phyloP scores from a whole-genome alignment of 768 basidiomycete genomes.

The Cubamyces lactineus region DNA sequence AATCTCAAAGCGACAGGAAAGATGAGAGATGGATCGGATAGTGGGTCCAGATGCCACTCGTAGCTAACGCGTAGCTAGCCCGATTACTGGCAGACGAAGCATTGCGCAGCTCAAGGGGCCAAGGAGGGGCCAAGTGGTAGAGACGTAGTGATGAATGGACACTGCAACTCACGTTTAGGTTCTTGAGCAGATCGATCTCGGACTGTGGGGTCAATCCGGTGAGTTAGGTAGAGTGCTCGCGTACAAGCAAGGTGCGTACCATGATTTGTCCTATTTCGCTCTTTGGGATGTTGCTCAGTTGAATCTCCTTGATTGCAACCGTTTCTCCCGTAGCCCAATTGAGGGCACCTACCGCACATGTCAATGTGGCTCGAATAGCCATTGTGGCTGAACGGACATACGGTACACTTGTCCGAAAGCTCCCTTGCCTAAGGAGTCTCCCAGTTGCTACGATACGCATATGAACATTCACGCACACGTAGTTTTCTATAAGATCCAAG shows the following conservation, averaged over 20 bases:
- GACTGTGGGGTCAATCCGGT: constrained; percentile 52
- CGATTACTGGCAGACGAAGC: too few species aligned
- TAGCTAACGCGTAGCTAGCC: neutral
- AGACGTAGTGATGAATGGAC: neutral
- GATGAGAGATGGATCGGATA: too few species aligned
- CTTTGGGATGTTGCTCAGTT: constrained; percentile 90
- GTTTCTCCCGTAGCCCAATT: constrained; percentile 98
- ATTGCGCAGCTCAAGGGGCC: too few species aligned
- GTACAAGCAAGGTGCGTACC: constrained; percentile 51
- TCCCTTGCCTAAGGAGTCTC: constrained; percentile 94
- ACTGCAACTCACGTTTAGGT: constrained; percentile 72
- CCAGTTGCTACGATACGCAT: constrained; percentile 74
- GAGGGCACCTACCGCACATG: constrained; percentile 61
- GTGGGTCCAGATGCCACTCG: neutral
- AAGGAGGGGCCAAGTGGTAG: too few species aligned
- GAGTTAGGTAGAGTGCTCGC: neutral
- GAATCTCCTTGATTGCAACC: constrained; percentile 98
- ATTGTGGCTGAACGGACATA: constrained; percentile 44
- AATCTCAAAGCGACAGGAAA: too few species aligned
- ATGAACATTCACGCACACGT: neutral
- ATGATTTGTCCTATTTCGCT: constrained; percentile 96
- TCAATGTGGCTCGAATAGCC: neutral
- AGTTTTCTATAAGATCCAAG: neutral
- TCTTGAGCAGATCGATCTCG: constrained; percentile 97
- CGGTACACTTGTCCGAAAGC: constrained; percentile 98